Evolutionary conservation across 176 grass and related monocot genomes (phyloP), one percentile per base, ranked within the genome.

Genomic region (Ananas comosus): DNA sequence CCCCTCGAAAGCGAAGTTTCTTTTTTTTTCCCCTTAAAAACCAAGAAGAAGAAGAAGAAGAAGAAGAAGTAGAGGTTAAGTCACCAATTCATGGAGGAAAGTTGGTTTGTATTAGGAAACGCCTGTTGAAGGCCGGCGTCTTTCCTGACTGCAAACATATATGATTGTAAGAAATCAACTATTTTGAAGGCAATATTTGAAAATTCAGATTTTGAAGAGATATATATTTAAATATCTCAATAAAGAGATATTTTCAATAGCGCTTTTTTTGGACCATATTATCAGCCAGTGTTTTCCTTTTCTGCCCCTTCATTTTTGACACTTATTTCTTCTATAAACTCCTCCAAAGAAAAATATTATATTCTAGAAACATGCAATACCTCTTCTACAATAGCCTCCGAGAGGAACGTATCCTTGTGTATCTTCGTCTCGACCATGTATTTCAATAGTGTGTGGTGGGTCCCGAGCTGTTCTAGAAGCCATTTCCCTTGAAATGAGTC

Each of bases 401-500:
- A 92, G 22, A 97, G 93, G 81, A 92, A 92, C 42, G 83, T 97
- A 61, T 97, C 93, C 57, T 85, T 88, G 69, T 92, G 93, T 74
- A 92, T 97, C 79, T 84, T 97, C 63, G 93, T 92, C 72, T 97
- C 93, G 18, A 97, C 93, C 82, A 92, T 90, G 66, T 97, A 97
- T 80, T 92, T 97, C 65, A 97, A 79, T 25, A 92, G 77, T 2
- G 93, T 97, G 69, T 97, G 93, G 50, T 68, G 81, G 72, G 92
- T 78, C 48, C 93, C 93, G 50, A 97, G 87, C 64, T 92, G 88
- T 83, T 90, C 93, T 22, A 97, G 79, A 57, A 74, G 68, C 93
- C 89, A 97, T 80, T 87, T 89, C 63, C 93, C 93, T 71, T 85
- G 81, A 74, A 97, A 97, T 19, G 89, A 90, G 48, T 85, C 79